A percentile compares a stretch with the other conserved stretches of the same genome.
Evolutionary conservation across 176 grass and related monocot species (phyloP).

Genomic region (Oryza rufipogon): DNA sequence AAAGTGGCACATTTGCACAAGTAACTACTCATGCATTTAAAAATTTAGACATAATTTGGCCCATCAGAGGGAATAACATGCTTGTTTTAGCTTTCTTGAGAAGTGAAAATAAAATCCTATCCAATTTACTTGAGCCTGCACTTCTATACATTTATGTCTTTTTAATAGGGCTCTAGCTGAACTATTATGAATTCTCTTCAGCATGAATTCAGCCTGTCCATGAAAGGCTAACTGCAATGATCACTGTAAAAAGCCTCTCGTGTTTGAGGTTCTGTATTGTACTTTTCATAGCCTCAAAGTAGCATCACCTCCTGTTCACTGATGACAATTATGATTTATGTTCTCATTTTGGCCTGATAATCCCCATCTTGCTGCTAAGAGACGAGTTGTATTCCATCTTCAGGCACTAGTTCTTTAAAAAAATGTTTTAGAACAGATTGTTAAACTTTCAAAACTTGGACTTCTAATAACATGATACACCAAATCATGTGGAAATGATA

Average conservation of each 20-base stretch:
- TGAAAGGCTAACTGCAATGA: neutral
- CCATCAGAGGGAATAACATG: neutral
- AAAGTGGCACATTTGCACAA: neutral
- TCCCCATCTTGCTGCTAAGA: constrained; percentile 26
- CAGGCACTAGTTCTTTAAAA: too few relatives aligned
- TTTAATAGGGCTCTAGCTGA: neutral
- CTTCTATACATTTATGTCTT: constrained; percentile 5
- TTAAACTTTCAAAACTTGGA: too few relatives aligned
- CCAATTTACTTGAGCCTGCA: neutral
- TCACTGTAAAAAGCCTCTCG: neutral
- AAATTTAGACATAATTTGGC: neutral
- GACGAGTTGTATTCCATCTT: neutral
- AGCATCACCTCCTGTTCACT: neutral
- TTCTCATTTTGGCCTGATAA: neutral
- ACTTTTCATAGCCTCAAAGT: neutral
- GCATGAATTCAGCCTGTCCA: neutral
- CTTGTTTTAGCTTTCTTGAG: neutral
- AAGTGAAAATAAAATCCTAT: neutral
- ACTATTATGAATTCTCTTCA: neutral
- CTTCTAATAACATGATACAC: too few relatives aligned
- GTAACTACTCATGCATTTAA: neutral
- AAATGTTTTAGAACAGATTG: too few relatives aligned
- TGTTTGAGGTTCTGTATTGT: neutral
- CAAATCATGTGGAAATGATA: neutral
- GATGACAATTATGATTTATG: neutral